phyloP scores from a whole-genome alignment of 805 yeast species.

The Sugiyamaella americana region DNA sequence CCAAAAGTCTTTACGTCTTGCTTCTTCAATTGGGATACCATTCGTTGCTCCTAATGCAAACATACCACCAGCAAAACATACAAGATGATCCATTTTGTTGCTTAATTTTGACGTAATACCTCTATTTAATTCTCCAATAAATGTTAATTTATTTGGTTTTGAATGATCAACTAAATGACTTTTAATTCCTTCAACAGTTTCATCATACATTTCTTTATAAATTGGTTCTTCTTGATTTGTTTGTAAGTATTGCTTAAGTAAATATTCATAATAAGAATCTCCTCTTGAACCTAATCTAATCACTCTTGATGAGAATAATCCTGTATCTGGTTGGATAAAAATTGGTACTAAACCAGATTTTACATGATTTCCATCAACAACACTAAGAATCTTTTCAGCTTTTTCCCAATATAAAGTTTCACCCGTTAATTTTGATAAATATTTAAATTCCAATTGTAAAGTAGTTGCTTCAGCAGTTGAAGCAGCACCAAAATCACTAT shows the following conservation, averaged over 20 bases:
- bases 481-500: constrained; percentile 68
- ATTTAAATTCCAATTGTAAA: constrained; percentile 80
- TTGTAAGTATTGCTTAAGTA: constrained; percentile 78
- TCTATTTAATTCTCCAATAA: constrained; percentile 66
- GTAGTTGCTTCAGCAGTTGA: constrained; percentile 90
- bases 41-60: constrained; percentile 85
- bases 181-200: constrained; percentile 71
- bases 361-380: constrained; percentile 59
- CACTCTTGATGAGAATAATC: constrained; percentile 53
- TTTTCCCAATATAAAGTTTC: constrained; percentile 71
- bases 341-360: constrained; percentile 79
- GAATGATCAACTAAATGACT: constrained; percentile 57
- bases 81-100: constrained; percentile 85
- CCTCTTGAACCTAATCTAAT: constrained; percentile 88
- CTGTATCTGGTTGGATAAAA: constrained; percentile 67
- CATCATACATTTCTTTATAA: constrained; percentile 69
- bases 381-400: constrained; percentile 66
- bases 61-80: constrained; percentile 85
- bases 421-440: constrained; percentile 73
- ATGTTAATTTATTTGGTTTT: constrained; percentile 55
- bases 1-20: constrained; percentile 51
- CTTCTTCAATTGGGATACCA: constrained; percentile 54
- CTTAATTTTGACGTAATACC: constrained; percentile 60
- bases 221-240: constrained; percentile 55
- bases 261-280: constrained; percentile 87